Evolutionary conservation across 768 basidiomycete species (phyloP).

Genomic region (Favolaschia claudopus): DNA sequence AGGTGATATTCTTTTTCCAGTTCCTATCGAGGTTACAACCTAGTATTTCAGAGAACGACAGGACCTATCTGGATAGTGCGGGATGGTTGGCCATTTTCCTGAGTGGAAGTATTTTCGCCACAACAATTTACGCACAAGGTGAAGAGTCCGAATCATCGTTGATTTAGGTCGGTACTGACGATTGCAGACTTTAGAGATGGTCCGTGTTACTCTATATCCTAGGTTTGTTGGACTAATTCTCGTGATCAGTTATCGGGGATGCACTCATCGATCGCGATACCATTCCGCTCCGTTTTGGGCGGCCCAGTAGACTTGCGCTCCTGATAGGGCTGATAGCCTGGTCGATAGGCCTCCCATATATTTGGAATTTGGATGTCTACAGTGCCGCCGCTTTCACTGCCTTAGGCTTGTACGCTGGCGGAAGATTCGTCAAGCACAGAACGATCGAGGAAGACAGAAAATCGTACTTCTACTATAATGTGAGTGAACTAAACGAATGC

Average conservation of each 20-base stretch:
- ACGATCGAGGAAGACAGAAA: slow-evolving; percentile 38
- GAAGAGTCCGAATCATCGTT: too few relatives aligned
- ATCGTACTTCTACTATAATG: slow-evolving; percentile 49
- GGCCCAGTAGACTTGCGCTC: slow-evolving; percentile 29
- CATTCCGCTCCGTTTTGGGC: slow-evolving; percentile 48
- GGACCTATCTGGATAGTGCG: slow-evolving; percentile 29
- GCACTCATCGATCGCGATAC: slow-evolving; percentile 44
- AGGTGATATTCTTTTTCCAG: too few relatives aligned
- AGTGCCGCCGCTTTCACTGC: slow-evolving; percentile 33
- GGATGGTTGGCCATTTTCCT: slow-evolving; percentile 39
- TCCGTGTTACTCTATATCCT: slow-evolving; percentile 22
- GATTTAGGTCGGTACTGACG: neutral
- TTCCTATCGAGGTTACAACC: too few relatives aligned
- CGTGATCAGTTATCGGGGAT: slow-evolving; percentile 40
- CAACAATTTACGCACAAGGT: slow-evolving; percentile 51
- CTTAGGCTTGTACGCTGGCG: slow-evolving; percentile 38
- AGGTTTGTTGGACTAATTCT: slow-evolving; percentile 34
- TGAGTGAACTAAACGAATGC: slow-evolving; percentile 33
- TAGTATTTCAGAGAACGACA: slow-evolving; percentile 31
- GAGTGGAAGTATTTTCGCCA: slow-evolving; percentile 45
- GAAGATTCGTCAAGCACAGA: slow-evolving; percentile 38
- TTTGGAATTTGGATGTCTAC: slow-evolving; percentile 41
- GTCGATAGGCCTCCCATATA: slow-evolving; percentile 39
- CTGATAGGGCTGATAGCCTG: slow-evolving; percentile 41
- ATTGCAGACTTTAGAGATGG: slow-evolving; percentile 25